Conservation (phyloP, 1,284 basidiomycete genomes). For the Naganishia sp. region DNA sequence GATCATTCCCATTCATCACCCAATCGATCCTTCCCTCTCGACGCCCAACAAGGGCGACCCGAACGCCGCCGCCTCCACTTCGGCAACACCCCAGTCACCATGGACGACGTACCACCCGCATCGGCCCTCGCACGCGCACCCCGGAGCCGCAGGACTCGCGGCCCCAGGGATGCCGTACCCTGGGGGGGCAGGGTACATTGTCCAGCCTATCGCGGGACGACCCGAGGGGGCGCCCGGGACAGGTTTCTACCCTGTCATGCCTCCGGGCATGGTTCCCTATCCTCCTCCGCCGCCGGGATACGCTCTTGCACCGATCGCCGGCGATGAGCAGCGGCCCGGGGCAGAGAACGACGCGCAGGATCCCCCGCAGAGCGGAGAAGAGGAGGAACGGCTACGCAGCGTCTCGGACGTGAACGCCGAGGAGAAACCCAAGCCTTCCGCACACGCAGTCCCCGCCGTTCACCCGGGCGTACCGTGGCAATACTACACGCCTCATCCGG, state of each 20-base stretch:
- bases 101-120: slow-evolving; percentile 26
- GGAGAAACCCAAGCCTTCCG: neutral
- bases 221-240: neutral
- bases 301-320: neutral
- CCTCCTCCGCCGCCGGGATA: slow-evolving; percentile 1
- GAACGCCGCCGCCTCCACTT: slow-evolving; percentile 3
- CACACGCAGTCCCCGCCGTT: neutral
- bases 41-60: slow-evolving; percentile 2
- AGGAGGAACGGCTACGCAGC: neutral
- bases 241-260: neutral
- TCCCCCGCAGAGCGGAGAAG: neutral
- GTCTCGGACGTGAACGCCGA: neutral
- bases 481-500: slow-evolving; percentile 14
- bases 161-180: slow-evolving; percentile 2
- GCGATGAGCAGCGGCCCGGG: neutral
- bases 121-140: slow-evolving; percentile 18
- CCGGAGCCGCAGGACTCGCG: neutral
- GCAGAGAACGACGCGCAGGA: neutral
- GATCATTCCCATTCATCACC: slow-evolving; percentile 30
- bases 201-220: neutral
- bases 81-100: slow-evolving; percentile 4
- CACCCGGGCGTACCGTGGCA: slow-evolving; percentile 17
- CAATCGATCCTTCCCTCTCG: neutral
- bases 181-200: slow-evolving; percentile 14
- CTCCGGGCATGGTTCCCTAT: slow-evolving; percentile 22